Conservation (phyloP, 306 rosid genomes). For the Clitoria ternatea region DNA sequence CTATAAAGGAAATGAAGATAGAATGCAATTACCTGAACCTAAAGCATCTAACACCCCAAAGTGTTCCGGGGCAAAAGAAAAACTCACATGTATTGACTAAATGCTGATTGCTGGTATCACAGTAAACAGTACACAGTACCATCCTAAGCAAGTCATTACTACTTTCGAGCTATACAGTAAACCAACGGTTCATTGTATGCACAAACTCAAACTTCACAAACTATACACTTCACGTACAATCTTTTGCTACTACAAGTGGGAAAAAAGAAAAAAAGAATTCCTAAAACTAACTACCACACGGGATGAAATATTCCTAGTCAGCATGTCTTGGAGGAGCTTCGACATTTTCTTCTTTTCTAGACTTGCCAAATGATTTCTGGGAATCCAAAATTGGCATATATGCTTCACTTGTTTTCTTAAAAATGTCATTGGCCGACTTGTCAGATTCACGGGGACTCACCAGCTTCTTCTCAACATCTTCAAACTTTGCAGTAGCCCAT, state of each 20-base stretch:
- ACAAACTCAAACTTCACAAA: neutral
- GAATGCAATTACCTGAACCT: neutral
- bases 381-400: slow-evolving; percentile 56
- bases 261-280: neutral
- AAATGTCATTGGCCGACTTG: slow-evolving; percentile 32
- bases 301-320: slow-evolving; percentile 22
- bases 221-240: slow-evolving; percentile 16
- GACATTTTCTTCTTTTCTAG: slow-evolving; percentile 48
- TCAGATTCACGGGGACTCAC: slow-evolving; percentile 64
- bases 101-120: neutral
- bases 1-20: neutral
- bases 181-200: neutral
- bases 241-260: neutral
- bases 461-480: slow-evolving; percentile 74
- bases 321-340: slow-evolving; percentile 33
- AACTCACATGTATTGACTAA: neutral
- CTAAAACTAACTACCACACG: neutral
- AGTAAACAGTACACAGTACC: no score
- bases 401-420: slow-evolving; percentile 60
- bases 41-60: neutral
- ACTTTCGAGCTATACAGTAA: neutral
- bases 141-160: neutral
- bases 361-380: slow-evolving; percentile 58
- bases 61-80: neutral
- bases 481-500: slow-evolving; percentile 90